These are phyloP conservation scores for Backusella sp. DNA, from an alignment of 192 early-diverging fungal genomes.

Conservation along the genomic window DNA sequence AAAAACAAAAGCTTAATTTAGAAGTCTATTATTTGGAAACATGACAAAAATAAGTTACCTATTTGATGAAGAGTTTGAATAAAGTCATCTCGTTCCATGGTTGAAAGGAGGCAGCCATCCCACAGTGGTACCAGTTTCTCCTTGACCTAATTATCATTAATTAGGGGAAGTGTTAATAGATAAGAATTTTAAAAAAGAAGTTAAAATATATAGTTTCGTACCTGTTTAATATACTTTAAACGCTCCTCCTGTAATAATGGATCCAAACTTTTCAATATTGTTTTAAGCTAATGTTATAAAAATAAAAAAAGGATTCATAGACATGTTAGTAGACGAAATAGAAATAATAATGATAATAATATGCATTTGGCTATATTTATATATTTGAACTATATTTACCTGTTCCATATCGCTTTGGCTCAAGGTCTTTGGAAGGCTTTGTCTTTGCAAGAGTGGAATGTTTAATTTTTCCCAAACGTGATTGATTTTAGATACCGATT, in stretches of 20 bases:
- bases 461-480: conserved; percentile 33
- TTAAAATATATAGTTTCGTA: background rate
- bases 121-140: conserved; percentile 32
- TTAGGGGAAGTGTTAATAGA: conserved; percentile 17
- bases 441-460: conserved; percentile 7
- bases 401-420: conserved; percentile 14
- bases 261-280: background rate
- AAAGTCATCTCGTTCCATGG: conserved; percentile 42
- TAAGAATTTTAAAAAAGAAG: conserved; percentile 10
- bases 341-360: background rate
- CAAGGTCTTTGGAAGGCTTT: conserved; percentile 10
- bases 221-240: conserved; percentile 5
- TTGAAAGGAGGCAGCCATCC: conserved; percentile 43
- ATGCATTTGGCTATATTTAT: background rate
- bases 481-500: conserved; percentile 16
- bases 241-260: background rate
- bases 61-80: conserved; percentile 32
- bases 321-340: background rate
- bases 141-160: conserved; percentile 31
- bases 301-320: background rate
- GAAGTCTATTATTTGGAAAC: background rate
- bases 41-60: conserved; percentile 23
- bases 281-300: background rate
- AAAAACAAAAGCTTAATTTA: conserved; percentile 6
- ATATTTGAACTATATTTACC: conserved; percentile 16